Conservation (phyloP, 2,329 filamentous ascomycete species). For the Arthroderma sp. region DNA sequence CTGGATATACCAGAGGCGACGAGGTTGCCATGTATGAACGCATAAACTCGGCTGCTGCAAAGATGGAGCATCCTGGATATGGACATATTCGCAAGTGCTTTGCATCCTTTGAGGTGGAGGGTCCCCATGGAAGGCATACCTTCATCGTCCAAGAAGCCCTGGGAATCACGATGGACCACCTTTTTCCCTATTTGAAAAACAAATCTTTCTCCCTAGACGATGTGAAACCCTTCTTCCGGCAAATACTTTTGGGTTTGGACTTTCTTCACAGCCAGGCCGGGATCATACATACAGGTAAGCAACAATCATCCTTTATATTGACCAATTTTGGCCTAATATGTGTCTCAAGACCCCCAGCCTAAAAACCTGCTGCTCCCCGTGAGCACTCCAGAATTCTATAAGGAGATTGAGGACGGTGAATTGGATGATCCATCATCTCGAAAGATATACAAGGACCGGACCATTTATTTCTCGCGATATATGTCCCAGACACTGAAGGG, state of each 20-base stretch:
- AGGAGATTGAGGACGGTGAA: conserved; percentile 11
- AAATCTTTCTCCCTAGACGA: conserved; percentile 9
- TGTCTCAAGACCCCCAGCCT: conserved; percentile 5
- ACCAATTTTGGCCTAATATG: background rate
- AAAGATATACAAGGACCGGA: conserved; percentile 12
- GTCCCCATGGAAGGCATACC: conserved; percentile 4
- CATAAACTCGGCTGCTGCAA: background rate
- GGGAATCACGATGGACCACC: conserved; percentile 10
- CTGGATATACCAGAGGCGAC: background rate
- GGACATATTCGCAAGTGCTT: conserved; percentile 9
- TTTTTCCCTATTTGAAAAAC: conserved; percentile 6
- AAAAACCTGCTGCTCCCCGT: conserved; percentile 10
- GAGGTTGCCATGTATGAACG: background rate
- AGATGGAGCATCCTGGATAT: conserved; percentile 9
- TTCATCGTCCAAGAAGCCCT: conserved; percentile 13
- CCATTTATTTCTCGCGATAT: conserved; percentile 9
- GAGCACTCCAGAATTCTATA: conserved; percentile 6
- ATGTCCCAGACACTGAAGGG: no score
- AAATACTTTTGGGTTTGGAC: conserved; percentile 7
- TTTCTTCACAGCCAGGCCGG: conserved; percentile 5
- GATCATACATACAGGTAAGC: conserved; percentile 8
- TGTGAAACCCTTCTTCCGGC: conserved; percentile 9
- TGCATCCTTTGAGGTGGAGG: conserved; percentile 11
- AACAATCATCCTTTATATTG: background rate
- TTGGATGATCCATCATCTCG: conserved; percentile 8